phyloP scores from a whole-genome alignment of 495 filamentous ascomycete genomes.

The Daldinia loculata region DNA sequence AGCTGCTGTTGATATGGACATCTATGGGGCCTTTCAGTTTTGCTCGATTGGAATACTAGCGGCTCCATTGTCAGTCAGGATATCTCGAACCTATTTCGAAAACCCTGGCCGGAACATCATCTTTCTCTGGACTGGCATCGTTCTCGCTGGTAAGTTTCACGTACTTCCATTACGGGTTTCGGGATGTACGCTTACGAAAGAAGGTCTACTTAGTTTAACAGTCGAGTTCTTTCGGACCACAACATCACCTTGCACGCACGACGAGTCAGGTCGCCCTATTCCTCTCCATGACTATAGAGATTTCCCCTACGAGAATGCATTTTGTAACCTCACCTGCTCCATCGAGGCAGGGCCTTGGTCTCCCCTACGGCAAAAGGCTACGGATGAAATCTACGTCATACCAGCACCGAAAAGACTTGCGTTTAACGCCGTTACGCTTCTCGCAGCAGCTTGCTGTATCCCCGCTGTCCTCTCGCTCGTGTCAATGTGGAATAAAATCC shows the following conservation, averaged over 20 bases:
- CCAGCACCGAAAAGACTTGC: conserved; percentile 59
- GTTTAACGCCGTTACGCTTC: conserved; percentile 62
- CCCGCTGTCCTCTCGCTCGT: conserved; percentile 65
- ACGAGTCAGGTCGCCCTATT: conserved; percentile 51
- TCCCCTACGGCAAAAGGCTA: conserved; percentile 57
- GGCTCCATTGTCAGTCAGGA: conserved; percentile 63
- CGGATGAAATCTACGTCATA: conserved; percentile 65
- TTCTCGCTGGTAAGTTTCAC: conserved; percentile 60
- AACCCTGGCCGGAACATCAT: conserved; percentile 67
- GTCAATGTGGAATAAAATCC: conserved; percentile 68
- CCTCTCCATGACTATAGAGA: conserved; percentile 33
- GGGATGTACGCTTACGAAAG: conserved; percentile 18
- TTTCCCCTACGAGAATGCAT: conserved; percentile 52
- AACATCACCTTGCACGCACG: conserved; percentile 49
- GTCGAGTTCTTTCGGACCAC: conserved; percentile 66
- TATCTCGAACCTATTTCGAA: conserved; percentile 68
- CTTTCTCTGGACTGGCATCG: conserved; percentile 66
- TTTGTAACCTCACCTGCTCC: conserved; percentile 56
- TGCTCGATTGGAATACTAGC: conserved; percentile 69
- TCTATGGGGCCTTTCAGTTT: conserved; percentile 69
- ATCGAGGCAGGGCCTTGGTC: conserved; percentile 54
- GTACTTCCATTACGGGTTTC: not conserved
- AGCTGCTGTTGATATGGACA: conserved; percentile 71
- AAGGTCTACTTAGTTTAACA: conserved; percentile 63
- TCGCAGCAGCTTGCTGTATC: conserved; percentile 67